A percentile compares a stretch with the other conserved stretches of the same genome.
These are phyloP conservation scores for Gossypium raimondii DNA, from an alignment of 345 rosid species.

Conservation along the genomic window DNA sequence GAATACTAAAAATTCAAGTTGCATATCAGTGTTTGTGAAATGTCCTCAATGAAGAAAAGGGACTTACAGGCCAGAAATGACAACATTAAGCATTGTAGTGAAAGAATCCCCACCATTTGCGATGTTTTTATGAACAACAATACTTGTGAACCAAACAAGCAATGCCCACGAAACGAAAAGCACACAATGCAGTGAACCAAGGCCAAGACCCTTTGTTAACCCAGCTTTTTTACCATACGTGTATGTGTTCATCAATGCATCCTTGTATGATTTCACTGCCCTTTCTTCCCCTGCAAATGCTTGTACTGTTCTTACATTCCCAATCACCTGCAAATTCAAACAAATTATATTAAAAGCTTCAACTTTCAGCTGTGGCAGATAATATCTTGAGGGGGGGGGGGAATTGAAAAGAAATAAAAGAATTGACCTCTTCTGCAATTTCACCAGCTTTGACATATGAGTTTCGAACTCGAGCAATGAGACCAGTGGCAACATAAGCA, in stretches of 20 bases:
- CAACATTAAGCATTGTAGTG: slow-evolving; percentile 99
- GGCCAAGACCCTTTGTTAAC: slow-evolving; percentile 84
- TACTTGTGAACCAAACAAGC: slow-evolving; percentile 92
- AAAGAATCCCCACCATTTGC: slow-evolving; percentile 88
- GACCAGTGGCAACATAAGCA: slow-evolving; percentile 82
- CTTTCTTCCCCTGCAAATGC: slow-evolving; percentile 92
- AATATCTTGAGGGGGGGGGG: background rate
- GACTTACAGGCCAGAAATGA: slow-evolving; percentile 88
- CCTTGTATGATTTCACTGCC: slow-evolving; percentile 65
- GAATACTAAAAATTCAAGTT: background rate
- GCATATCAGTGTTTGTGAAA: background rate
- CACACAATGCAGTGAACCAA: slow-evolving; percentile 76
- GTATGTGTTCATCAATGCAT: slow-evolving; percentile 68
- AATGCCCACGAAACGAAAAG: slow-evolving; percentile 92
- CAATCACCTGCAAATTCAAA: slow-evolving; percentile 57
- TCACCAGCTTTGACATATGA: slow-evolving; percentile 92
- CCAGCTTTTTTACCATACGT: slow-evolving; percentile 81
- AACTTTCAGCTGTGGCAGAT: background rate
- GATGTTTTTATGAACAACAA: slow-evolving; percentile 73
- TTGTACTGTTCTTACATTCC: slow-evolving; percentile 94
- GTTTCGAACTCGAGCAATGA: slow-evolving; percentile 70
- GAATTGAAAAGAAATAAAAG: background rate
- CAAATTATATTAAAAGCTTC: too few species aligned
- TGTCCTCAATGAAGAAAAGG: background rate
- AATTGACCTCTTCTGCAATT: slow-evolving; percentile 88